Evolutionary conservation across 495 filamentous ascomycete species (phyloP).

Genomic region (Pyrenula aspistea): DNA sequence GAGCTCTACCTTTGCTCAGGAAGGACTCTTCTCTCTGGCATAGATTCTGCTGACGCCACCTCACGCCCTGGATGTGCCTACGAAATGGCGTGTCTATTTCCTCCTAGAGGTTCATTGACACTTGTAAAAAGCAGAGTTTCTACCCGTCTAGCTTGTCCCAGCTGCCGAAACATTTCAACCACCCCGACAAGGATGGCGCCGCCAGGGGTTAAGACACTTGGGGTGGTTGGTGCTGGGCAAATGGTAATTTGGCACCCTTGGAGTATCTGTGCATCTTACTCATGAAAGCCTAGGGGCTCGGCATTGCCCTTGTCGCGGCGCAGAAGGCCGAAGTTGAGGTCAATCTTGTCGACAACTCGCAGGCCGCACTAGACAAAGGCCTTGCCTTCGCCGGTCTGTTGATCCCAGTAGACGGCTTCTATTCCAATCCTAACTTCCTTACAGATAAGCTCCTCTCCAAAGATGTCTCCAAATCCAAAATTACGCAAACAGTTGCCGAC

Average conservation of each 20-base stretch:
- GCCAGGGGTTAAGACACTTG: conserved; percentile 69
- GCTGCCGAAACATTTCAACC: neutral
- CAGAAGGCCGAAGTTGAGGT: conserved; percentile 76
- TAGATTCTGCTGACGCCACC: too few relatives aligned
- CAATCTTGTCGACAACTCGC: conserved; percentile 71
- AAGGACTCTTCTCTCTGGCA: too few relatives aligned
- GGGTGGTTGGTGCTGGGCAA: conserved; percentile 91
- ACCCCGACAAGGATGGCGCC: conserved; percentile 30
- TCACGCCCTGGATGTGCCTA: too few relatives aligned
- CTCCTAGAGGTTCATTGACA: too few relatives aligned
- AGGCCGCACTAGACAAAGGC: conserved; percentile 83
- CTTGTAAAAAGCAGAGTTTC: too few relatives aligned
- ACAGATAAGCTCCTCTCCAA: conserved; percentile 85
- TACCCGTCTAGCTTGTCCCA: too few relatives aligned
- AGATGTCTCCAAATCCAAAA: conserved; percentile 72
- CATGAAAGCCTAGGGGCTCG: conserved; percentile 55
- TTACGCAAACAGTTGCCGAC: conserved; percentile 69
- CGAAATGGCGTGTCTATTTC: too few relatives aligned
- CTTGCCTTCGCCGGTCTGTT: conserved; percentile 71
- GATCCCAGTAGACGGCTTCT: conserved; percentile 1
- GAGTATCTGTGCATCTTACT: conserved; percentile 6
- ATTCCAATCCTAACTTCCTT: neutral
- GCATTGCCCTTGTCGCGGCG: conserved; percentile 91
- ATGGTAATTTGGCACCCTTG: conserved; percentile 51
- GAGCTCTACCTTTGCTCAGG: too few relatives aligned